Evolutionary conservation across 2,329 filamentous ascomycete species (phyloP).

Genomic region (Pyrenochaeta sp.): DNA sequence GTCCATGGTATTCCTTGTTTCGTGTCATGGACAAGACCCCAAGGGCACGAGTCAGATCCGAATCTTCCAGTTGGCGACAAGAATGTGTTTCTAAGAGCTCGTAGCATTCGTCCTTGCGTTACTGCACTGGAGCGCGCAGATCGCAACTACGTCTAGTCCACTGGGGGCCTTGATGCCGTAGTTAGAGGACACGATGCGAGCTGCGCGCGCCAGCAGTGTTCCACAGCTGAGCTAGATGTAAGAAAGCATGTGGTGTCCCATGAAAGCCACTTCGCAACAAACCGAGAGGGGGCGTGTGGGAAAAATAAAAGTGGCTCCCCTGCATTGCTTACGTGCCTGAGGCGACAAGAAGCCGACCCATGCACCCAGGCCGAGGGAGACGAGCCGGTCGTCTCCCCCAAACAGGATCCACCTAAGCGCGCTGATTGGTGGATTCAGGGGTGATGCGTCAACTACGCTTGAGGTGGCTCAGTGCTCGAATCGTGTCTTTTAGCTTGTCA

Average conservation of each 20-base stretch:
- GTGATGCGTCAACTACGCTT: constrained; percentile 10
- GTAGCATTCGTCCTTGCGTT: constrained; percentile 3
- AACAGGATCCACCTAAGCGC: constrained; percentile 15
- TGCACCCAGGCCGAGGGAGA: constrained; percentile 26
- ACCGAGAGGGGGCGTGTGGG: background rate
- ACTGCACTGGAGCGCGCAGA: no score
- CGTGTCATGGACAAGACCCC: background rate
- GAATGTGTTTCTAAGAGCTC: background rate
- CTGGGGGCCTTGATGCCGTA: background rate
- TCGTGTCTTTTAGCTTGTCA: constrained; percentile 11
- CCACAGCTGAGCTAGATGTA: background rate
- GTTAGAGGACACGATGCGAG: background rate
- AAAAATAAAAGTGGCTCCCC: background rate
- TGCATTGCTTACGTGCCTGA: no score
- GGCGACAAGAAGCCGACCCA: background rate
- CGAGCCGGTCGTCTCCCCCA: constrained; percentile 27
- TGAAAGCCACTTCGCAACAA: background rate
- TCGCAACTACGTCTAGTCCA: background rate
- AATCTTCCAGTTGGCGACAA: background rate
- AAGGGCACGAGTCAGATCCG: constrained; percentile 3
- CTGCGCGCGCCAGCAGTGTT: background rate
- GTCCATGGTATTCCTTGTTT: background rate
- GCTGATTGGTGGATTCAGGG: constrained; percentile 15
- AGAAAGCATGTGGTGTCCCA: constrained; percentile 2
- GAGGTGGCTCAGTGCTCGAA: constrained; percentile 10